Base-by-base conservation (phyloP, 1,284 basidiomycete genomes). In the Austropuccinia psidii region DNA sequence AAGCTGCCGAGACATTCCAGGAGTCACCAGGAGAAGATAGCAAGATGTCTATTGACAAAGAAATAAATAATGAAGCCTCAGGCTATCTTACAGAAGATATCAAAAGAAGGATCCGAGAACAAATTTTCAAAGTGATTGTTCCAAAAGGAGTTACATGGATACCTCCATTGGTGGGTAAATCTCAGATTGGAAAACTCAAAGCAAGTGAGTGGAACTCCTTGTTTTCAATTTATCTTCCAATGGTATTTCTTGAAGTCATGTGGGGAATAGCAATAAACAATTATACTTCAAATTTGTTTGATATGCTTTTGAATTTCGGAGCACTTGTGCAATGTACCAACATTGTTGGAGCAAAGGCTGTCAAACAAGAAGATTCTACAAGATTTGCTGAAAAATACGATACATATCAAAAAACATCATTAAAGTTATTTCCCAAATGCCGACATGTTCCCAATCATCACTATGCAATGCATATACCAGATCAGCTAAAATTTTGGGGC, bases 381-480 rank as follows among this genome's bases (percentile, higher is more conserved):
- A 27, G 27, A 35, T 61, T 61, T 35, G 8, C 11, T 9, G 13
- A 19, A 19, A 21, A 41, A n/a, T 61, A 61, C 35, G n/a, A 8
- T 3, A 29, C 31, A 35, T 61, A 61, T 39, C 27, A n/a, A n/a
- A 21, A 31, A 37, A 61, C 33, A 37, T 37, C 11, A 4, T 4
- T 4, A 35, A 61, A 61, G 21, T 13, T 61, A 61, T 61, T 61
- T 61, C 9, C 13, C 27, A 39, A 61, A 9, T n/a, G 11, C 9
- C 33, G 39, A n/a, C 17, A 35, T 9, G n/a, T n/a, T 19, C 57
- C 57, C 4, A 61, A 61, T 39, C 57, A 61, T 37, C 57, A 61
- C 27, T 61, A 37, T 39, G 57, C 57, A 4, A n/a, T 61, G 7
- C 57, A 61, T 27, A 61, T 61, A 7, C 57, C 57, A 19, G 57